Conservation (phyloP, 352 stramenopile genomes). For the Phytophthora pisi region DNA sequence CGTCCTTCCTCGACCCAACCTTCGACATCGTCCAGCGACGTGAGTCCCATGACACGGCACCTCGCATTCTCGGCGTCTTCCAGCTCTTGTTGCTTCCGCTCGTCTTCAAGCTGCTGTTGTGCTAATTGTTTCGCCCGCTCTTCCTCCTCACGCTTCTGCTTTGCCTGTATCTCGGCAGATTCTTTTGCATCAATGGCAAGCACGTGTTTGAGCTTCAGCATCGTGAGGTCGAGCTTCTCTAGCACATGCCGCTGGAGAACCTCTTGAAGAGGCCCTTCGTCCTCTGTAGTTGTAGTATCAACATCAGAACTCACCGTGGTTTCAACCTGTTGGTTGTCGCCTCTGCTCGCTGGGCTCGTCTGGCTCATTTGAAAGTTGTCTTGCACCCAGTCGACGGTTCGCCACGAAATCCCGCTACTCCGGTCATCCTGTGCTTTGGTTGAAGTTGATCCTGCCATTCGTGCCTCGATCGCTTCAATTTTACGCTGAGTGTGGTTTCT, state of each 20-base stretch:
- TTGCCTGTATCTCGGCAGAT: slow-evolving; percentile 35
- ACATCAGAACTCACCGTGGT: not conserved
- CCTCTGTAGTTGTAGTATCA: slow-evolving; percentile 1
- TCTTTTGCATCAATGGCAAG: slow-evolving; percentile 60
- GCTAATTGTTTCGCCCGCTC: slow-evolving; percentile 18
- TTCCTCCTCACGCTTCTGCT: slow-evolving; percentile 18
- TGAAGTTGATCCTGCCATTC: slow-evolving; percentile 4
- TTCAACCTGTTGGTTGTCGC: not conserved
- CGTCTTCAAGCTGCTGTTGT: slow-evolving; percentile 29
- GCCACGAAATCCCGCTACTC: slow-evolving; percentile 17
- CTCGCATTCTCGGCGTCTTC: slow-evolving; percentile 45
- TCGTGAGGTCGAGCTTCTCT: slow-evolving; percentile 69
- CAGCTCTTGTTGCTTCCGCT: slow-evolving; percentile 28
- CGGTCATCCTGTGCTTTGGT: not conserved
- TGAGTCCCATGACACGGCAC: slow-evolving; percentile 57
- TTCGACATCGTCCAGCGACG: slow-evolving; percentile 50
- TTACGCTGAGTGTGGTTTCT: slow-evolving; percentile 23
- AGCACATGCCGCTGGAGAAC: slow-evolving; percentile 54
- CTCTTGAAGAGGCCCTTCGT: slow-evolving; percentile 29
- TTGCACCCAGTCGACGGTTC: slow-evolving; percentile 33
- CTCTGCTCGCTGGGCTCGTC: not conserved
- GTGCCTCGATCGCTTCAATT: slow-evolving; percentile 45
- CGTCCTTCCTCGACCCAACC: slow-evolving; percentile 43
- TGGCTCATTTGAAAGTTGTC: slow-evolving; percentile 19
- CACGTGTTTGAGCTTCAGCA: slow-evolving; percentile 63